Percentiles rank a stretch among this genome's conserved stretches.
Conservation (phyloP, 768 basidiomycete species). For the Plicaturopsis crispa region DNA sequence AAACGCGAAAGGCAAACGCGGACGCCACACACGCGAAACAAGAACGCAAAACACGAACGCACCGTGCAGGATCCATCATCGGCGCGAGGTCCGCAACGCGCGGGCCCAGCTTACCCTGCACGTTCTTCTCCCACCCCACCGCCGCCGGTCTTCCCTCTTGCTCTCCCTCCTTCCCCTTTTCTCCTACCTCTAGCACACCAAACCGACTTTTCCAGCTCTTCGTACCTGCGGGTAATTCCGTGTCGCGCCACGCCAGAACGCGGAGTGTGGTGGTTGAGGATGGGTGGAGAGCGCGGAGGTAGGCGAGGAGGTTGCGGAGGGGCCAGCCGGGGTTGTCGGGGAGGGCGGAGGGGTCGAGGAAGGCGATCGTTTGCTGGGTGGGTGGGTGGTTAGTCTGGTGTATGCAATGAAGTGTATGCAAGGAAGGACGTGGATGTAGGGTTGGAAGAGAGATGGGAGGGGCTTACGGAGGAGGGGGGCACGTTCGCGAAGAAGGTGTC, state of each 20-base stretch:
- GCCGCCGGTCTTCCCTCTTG: constrained; percentile 37
- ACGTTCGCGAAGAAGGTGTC: constrained; percentile 46
- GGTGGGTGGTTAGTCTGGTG: constrained; percentile 14
- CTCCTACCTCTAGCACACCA: constrained; percentile 38
- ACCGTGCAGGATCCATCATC: constrained; percentile 93
- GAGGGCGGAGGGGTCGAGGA: constrained; percentile 82
- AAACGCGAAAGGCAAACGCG: no score
- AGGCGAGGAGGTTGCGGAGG: constrained; percentile 84
- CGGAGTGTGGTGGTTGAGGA: constrained; percentile 39
- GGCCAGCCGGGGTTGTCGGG: constrained; percentile 83
- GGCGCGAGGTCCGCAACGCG: constrained; percentile 86
- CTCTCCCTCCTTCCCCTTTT: constrained; percentile 19
- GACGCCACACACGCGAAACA: no score
- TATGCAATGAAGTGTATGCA: neutral
- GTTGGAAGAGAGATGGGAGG: neutral
- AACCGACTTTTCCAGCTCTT: constrained; percentile 56
- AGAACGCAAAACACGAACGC: constrained; percentile 3
- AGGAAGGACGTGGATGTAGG: neutral
- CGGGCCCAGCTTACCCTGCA: constrained; percentile 79
- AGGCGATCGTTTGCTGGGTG: constrained; percentile 45
- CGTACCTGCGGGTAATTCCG: constrained; percentile 34
- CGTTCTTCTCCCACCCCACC: constrained; percentile 96
- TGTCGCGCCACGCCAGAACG: constrained; percentile 74
- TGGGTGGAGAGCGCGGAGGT: constrained; percentile 58
- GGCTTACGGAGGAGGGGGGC: constrained; percentile 33